Evolutionary conservation across 2,329 filamentous ascomycete species (phyloP), one percentile per base, ranked within the genome.

Genomic region (Monosporascus sp.): DNA sequence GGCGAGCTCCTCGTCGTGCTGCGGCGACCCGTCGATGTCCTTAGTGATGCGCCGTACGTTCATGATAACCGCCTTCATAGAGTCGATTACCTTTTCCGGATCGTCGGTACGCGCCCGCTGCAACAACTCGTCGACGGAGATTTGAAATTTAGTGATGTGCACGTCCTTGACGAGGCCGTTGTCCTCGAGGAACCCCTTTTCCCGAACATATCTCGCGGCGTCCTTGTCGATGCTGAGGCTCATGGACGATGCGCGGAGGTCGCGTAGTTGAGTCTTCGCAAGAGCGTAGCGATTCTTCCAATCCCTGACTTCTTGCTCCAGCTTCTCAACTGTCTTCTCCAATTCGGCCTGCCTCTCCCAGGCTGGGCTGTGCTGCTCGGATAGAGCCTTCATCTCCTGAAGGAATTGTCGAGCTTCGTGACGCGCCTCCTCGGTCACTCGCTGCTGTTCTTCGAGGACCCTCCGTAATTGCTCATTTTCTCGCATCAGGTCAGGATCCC

Each of bases 71-170:
- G 82, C 76, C 70, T 96, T 96, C 85, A 97, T 93, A 61, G 87
- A 84, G 45, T 94, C 88, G 48, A 95, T 85, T 36, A 94, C 86
- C 59, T 83, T 82, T 46, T 87, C 82, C 1, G 91, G 84, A 50
- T 88, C 83, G n/a, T 88, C 83, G 36, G 80, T 79, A 49, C 92
- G 85, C 19, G 91, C 91, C 41, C 80, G 82, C 59, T 87, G 87
- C 37, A 99, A 78, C 40, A 97, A 79, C 64, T 97, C 93, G 66
- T 99, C 93, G 56, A 99, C 89, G 22, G 91, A 84, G 56, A 97
- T 87, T 70, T 99, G 94, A 75, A 96, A 97, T 66, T 90, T 92
- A 49, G 93, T 97, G 60, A 99, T 85, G 68, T 97, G 89, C 14
- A 97, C 82, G 70, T 97, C 94, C 72, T 90, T 92, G 62, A 99